These are phyloP conservation scores for Capsaspora owczarzaki DNA, from an alignment of 78 protist genomes.

Conservation along the genomic window DNA sequence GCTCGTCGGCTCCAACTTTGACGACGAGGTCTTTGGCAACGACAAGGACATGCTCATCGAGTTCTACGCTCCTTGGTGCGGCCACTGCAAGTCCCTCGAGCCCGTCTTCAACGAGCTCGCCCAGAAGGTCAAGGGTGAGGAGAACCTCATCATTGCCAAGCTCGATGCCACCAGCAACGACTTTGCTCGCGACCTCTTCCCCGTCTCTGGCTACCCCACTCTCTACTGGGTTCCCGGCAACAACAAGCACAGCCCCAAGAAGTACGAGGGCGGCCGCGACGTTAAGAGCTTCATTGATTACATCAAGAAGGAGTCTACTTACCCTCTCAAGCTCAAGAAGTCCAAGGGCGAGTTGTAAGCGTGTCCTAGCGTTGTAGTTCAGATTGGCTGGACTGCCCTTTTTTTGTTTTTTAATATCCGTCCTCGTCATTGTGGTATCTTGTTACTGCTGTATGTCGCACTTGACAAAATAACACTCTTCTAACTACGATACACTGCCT, in stretches of 20 bases:
- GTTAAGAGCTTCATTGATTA: neutral
- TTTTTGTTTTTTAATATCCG: no score
- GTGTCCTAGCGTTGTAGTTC: neutral
- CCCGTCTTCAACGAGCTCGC: slow-evolving; percentile 66
- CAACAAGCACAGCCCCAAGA: slow-evolving; percentile 8
- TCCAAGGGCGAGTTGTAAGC: neutral
- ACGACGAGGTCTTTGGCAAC: neutral
- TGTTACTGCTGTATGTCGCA: no score
- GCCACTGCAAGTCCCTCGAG: slow-evolving; percentile 75
- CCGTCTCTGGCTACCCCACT: slow-evolving; percentile 27
- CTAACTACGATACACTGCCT: no score
- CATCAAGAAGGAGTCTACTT: neutral
- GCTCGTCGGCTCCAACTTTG: slow-evolving; percentile 9
- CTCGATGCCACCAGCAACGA: slow-evolving; percentile 31
- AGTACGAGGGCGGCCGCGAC: slow-evolving; percentile 21
- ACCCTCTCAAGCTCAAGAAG: neutral
- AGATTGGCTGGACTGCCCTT: no score
- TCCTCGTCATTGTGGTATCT: no score
- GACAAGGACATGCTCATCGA: slow-evolving; percentile 19
- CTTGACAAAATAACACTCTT: no score
- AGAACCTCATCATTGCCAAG: slow-evolving; percentile 24
- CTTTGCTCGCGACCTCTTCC: neutral
- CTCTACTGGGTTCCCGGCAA: slow-evolving; percentile 6
- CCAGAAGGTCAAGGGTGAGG: neutral
- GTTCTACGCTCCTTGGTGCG: slow-evolving; percentile 71